Evolutionary conservation across 331 rosid species (phyloP).

Genomic region (Spiraea crenata): DNA sequence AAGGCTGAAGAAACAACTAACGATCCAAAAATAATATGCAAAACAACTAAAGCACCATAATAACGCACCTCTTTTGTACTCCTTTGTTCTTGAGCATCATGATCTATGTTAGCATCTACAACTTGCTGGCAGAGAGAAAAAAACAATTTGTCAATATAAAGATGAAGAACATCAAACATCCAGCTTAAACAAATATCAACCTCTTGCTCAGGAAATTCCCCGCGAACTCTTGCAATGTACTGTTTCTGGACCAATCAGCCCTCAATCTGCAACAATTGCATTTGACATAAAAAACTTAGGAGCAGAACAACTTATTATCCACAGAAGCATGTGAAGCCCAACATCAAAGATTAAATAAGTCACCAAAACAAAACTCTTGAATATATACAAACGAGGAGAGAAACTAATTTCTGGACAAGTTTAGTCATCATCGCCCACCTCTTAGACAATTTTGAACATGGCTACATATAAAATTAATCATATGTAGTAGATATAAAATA

Average conservation of each 20-base stretch:
- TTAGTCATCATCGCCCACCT: too few relatives aligned
- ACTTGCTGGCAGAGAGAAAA: conserved; percentile 47
- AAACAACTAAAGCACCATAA: conserved; percentile 10
- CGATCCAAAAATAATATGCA: too few relatives aligned
- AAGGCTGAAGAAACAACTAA: neutral
- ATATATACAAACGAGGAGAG: conserved; percentile 6
- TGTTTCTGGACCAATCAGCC: conserved; percentile 80
- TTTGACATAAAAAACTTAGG: too few relatives aligned
- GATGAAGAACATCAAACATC: conserved; percentile 15
- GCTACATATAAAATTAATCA: neutral
- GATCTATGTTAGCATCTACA: conserved; percentile 69
- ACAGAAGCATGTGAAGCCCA: too few relatives aligned
- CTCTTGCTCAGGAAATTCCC: too few relatives aligned
- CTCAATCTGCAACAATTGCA: conserved; percentile 64
- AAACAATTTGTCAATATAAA: conserved; percentile 20
- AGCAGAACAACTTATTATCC: too few relatives aligned
- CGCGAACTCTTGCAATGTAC: conserved; percentile 77
- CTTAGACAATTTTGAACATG: neutral
- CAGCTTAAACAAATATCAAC: conserved; percentile 43
- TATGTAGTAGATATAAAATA: neutral
- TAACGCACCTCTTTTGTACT: conserved; percentile 78
- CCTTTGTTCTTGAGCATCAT: conserved; percentile 85
- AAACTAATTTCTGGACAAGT: neutral
- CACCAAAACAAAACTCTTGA: neutral
- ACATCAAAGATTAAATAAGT: too few relatives aligned